A percentile compares a stretch with the other conserved stretches of the same genome.
phyloP scores from a whole-genome alignment of 768 basidiomycete genomes.

The Dioszegia aurantiaca region DNA sequence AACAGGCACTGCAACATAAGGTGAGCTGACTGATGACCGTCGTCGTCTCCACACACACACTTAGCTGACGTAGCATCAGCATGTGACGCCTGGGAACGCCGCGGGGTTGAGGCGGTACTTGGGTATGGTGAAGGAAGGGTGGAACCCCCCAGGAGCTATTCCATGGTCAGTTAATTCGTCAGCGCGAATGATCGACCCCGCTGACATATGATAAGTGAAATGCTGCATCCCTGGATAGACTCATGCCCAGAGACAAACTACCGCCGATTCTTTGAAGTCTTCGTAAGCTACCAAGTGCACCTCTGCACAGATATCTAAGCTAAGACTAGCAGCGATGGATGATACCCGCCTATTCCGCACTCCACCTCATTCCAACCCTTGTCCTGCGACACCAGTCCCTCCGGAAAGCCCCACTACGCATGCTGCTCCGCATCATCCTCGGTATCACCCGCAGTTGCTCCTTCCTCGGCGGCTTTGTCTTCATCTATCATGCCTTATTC shows the following conservation, averaged over 20 bases:
- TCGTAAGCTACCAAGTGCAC: conserved; percentile 64
- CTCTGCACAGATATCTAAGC: neutral
- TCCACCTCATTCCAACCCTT: conserved; percentile 83
- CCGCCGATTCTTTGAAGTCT: conserved; percentile 75
- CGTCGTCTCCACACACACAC: no score
- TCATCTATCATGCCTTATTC: conserved; percentile 64
- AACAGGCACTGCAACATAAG: conserved; percentile 59
- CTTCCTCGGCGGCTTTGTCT: conserved; percentile 78
- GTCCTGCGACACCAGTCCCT: conserved; percentile 74
- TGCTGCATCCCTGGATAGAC: conserved; percentile 72
- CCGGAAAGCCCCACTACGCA: conserved; percentile 62
- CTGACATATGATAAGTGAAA: conserved; percentile 54
- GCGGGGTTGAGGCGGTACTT: conserved; percentile 31
- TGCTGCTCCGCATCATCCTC: conserved; percentile 64
- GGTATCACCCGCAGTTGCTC: conserved; percentile 80
- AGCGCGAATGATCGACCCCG: neutral
- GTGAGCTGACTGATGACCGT: neutral
- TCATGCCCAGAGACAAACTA: conserved; percentile 63
- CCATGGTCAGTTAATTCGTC: conserved; percentile 45
- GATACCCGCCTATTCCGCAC: conserved; percentile 67
- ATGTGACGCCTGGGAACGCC: conserved; percentile 41
- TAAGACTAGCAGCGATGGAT: conserved; percentile 45
- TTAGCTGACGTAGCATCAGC: no score
- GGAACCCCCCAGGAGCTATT: conserved; percentile 36
- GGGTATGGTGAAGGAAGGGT: conserved; percentile 40